Percentiles rank a stretch among this genome's conserved stretches.
These are phyloP conservation scores for Eucalyptus fibrosa DNA, from an alignment of 345 rosid species.

Conservation along the genomic window DNA sequence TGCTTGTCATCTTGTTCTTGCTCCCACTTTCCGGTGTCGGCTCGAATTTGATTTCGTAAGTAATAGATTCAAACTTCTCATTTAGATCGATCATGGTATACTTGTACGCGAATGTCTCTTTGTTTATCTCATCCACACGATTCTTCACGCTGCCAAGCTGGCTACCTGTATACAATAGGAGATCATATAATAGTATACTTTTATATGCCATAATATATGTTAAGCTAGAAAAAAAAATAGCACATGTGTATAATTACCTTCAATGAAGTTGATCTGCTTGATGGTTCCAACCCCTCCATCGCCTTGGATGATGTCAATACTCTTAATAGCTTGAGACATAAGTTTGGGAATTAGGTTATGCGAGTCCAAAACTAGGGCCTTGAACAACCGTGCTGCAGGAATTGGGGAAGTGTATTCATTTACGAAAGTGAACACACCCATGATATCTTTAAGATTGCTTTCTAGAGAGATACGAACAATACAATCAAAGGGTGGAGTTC, in stretches of 20 bases:
- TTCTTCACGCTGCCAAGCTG: not conserved
- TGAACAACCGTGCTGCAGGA: constrained; percentile 14
- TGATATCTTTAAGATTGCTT: not conserved
- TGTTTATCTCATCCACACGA: not conserved
- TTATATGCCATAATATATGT: not conserved
- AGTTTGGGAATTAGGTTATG: constrained; percentile 9
- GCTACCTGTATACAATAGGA: not conserved
- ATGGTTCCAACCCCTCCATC: constrained; percentile 24
- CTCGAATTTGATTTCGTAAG: not conserved
- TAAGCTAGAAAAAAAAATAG: not conserved
- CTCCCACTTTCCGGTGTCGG: not conserved
- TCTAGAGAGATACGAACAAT: not conserved
- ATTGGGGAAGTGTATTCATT: constrained; percentile 3
- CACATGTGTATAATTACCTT: not conserved
- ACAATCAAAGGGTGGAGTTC: not conserved
- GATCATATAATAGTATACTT: not conserved
- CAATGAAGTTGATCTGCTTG: constrained; percentile 5
- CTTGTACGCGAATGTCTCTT: not conserved
- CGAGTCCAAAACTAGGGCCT: constrained; percentile 8
- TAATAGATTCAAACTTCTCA: not conserved
- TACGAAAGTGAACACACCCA: constrained; percentile 6
- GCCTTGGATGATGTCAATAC: constrained; percentile 10
- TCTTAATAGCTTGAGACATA: constrained; percentile 13
- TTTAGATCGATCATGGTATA: not conserved
- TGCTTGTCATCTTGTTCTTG: not conserved